Percentiles rank a stretch among this genome's conserved stretches.
Conservation (phyloP, 2,329 filamentous ascomycete genomes). For the Neonectria coccinea region DNA sequence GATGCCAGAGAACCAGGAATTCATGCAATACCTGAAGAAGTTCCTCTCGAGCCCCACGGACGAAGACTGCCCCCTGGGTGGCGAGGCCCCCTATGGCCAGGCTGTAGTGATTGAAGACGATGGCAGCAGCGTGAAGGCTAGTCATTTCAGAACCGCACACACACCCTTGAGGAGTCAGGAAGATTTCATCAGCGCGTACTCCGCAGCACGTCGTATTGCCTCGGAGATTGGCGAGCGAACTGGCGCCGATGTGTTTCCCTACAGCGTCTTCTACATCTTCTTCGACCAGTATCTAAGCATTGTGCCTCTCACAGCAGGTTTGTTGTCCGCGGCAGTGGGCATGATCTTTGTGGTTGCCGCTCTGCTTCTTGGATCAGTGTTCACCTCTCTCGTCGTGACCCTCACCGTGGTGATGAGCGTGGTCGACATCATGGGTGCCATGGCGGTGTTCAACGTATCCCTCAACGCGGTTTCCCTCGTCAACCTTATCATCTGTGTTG, state of each 20-base stretch:
- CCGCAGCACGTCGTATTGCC: constrained; percentile 88
- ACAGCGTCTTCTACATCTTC: constrained; percentile 98
- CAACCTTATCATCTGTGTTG: constrained; percentile 96
- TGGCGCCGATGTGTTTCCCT: constrained; percentile 89
- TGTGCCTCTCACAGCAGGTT: constrained; percentile 79
- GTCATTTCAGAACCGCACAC: constrained; percentile 92
- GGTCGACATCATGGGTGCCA: constrained; percentile 92
- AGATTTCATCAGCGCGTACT: constrained; percentile 93
- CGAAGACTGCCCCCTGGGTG: constrained; percentile 87
- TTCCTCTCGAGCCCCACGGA: constrained; percentile 86
- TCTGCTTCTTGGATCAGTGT: constrained; percentile 83
- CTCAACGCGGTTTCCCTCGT: constrained; percentile 96
- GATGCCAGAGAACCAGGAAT: constrained; percentile 95
- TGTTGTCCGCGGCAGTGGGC: constrained; percentile 84
- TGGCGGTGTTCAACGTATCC: constrained; percentile 89
- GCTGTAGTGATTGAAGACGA: constrained; percentile 83
- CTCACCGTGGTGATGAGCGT: constrained; percentile 93
- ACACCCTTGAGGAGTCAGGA: constrained; percentile 87
- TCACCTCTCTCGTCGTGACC: constrained; percentile 85
- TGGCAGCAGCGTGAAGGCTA: constrained; percentile 77
- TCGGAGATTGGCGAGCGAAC: constrained; percentile 78
- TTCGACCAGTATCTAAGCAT: constrained; percentile 97
- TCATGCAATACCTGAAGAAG: constrained; percentile 84
- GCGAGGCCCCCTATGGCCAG: constrained; percentile 86
- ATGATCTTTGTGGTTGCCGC: constrained; percentile 87